Conservation (phyloP, 768 basidiomycete genomes). For the Tephrocybe sp. region DNA sequence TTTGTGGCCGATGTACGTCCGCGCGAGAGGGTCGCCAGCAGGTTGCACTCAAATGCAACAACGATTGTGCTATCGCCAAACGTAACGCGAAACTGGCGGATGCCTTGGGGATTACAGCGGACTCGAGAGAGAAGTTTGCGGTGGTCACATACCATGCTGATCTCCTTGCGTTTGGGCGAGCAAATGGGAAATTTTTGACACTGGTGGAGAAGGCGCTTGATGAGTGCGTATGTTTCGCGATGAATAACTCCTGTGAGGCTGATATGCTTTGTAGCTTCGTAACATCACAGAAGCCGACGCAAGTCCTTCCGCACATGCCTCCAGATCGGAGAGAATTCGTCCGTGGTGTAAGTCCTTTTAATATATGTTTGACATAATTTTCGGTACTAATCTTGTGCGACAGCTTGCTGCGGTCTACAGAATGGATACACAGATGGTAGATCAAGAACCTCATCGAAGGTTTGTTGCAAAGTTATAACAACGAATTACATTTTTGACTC, state of each 20-base stretch:
- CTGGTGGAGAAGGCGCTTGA: conserved; percentile 81
- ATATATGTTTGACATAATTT: neutral
- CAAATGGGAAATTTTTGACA: conserved; percentile 63
- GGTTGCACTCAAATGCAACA: conserved; percentile 62
- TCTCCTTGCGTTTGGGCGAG: conserved; percentile 57
- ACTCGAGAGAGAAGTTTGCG: conserved; percentile 37
- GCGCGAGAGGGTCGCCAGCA: conserved; percentile 42
- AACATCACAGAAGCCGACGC: conserved; percentile 60
- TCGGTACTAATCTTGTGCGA: conserved; percentile 2
- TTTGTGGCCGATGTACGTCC: conserved; percentile 63
- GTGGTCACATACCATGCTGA: conserved; percentile 62
- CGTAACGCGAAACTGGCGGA: conserved; percentile 89
- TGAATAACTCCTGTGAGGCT: conserved; percentile 10
- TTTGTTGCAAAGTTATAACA: conserved; percentile 19
- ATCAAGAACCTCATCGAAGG: conserved; percentile 86
- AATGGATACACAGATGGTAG: conserved; percentile 84
- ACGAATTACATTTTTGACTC: neutral
- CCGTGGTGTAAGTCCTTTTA: conserved; percentile 52
- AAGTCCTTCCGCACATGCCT: conserved; percentile 82
- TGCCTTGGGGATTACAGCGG: conserved; percentile 80
- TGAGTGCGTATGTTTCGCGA: conserved; percentile 51
- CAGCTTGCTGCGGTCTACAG: conserved; percentile 79
- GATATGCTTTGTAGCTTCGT: conserved; percentile 55
- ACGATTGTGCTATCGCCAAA: conserved; percentile 82
- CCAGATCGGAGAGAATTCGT: conserved; percentile 82